phyloP scores from a whole-genome alignment of 257 asterid genomes.

The Gentiana straminea region DNA sequence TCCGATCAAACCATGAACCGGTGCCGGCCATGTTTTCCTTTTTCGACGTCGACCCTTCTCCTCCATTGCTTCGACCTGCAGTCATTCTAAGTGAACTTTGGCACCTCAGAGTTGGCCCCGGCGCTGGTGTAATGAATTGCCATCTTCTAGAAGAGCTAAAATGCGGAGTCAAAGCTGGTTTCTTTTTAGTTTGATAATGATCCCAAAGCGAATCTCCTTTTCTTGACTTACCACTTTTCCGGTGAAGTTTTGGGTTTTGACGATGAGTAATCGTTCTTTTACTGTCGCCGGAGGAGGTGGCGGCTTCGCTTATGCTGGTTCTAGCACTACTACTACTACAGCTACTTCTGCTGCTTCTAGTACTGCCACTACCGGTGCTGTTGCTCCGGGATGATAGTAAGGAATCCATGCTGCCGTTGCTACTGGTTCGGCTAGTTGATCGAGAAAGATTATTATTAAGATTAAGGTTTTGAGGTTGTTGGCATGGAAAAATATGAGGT shows the following conservation, averaged over 20 bases:
- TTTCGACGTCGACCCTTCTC: slow-evolving; percentile 16
- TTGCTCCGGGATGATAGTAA: slow-evolving; percentile 62
- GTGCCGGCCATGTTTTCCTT: slow-evolving; percentile 9
- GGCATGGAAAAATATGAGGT: slow-evolving; percentile 58
- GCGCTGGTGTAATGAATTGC: slow-evolving; percentile 61
- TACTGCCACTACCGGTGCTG: slow-evolving; percentile 58
- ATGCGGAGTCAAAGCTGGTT: slow-evolving; percentile 13
- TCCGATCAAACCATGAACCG: slow-evolving; percentile 13
- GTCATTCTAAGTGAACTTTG: slow-evolving; percentile 28
- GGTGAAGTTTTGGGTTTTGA: not conserved
- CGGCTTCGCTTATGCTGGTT: slow-evolving; percentile 6
- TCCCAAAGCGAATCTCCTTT: no score
- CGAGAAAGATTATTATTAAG: slow-evolving; percentile 18
- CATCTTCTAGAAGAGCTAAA: slow-evolving; percentile 40
- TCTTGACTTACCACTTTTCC: not conserved
- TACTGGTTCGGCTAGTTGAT: slow-evolving; percentile 57
- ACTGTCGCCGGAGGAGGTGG: slow-evolving; percentile 7
- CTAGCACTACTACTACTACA: slow-evolving; percentile 41
- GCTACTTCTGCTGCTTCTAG: slow-evolving; percentile 64
- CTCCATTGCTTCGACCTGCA: slow-evolving; percentile 9
- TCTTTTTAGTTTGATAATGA: slow-evolving; percentile 3
- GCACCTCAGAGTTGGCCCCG: slow-evolving; percentile 40
- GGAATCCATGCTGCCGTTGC: slow-evolving; percentile 34
- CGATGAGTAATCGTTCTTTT: slow-evolving; percentile 2
- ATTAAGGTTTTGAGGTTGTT: slow-evolving; percentile 2